Base-by-base conservation (phyloP, 2,329 filamentous ascomycete species). In the Epichloe hybrida region DNA sequence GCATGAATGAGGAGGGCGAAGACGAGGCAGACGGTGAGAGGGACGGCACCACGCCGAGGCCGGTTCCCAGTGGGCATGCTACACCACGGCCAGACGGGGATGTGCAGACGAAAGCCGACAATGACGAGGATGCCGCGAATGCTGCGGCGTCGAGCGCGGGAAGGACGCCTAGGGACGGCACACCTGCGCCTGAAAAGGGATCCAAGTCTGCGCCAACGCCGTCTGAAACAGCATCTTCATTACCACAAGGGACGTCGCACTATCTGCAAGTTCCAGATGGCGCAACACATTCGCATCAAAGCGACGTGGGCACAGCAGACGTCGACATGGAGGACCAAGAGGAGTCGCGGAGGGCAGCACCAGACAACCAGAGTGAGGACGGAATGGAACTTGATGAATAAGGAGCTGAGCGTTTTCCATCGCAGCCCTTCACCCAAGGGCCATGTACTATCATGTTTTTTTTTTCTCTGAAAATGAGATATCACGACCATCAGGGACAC, bases 1-100 rank as follows among this genome's bases (percentile, higher is more conserved):
- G 88, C 34, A 88, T 88, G 80, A 78, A 80, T 51, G 81, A 81
- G 56, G 83, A 81, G 46, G 78, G 73, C 15, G 83, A 83, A 57
- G 81, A 82, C 34, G 74, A 75, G 13, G 76, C 66, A 5, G 76
- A 76, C 50, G 67, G 67, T 3, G 65, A 69, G 21, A 62, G 66
- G 35, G 69, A 66, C 2, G 76, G 72, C 11, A 69, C 72, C 43
- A 80, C 75, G 38, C 76, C 77, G 2, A 62, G 71, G 49, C 69
- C 71, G 35, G 76, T 72, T 23, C 67, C 66, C 2, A 77, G 73
- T 51, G 73, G 71, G 7, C 75, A 78, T 51, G 70, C 66, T n/a
- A 76, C 75, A 36, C 74, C 73, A 2, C 64, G 66, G 36, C 70
- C 71, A 1, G 74, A 75, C n/a, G 70, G 66, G 23, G 69, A 70